Conservation (phyloP, 805 yeast species). For the Komagataella kurtzmanii region DNA sequence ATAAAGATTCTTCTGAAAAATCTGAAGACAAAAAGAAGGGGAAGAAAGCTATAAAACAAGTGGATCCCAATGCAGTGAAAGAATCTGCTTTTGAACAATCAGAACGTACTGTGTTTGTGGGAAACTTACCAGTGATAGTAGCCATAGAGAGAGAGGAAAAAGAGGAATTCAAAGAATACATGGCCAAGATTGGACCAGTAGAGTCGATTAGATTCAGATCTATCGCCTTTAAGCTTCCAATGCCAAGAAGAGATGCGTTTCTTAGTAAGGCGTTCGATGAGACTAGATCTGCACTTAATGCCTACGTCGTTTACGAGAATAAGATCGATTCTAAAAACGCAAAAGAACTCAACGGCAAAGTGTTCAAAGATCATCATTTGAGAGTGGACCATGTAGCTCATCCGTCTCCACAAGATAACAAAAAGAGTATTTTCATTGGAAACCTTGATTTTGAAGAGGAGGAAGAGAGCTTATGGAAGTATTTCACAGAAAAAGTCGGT, state of each 20-base stretch:
- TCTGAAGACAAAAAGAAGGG: conserved; percentile 7
- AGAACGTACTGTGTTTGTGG: conserved; percentile 75
- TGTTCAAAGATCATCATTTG: conserved; percentile 62
- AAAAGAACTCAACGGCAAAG: conserved; percentile 44
- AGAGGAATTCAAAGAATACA: conserved; percentile 37
- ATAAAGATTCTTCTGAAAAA: conserved; percentile 8
- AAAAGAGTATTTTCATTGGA: conserved; percentile 81
- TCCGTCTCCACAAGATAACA: conserved; percentile 77
- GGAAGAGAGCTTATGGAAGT: conserved; percentile 82
- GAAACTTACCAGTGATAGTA: conserved; percentile 67
- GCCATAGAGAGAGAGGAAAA: conserved; percentile 48
- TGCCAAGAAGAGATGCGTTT: conserved; percentile 89
- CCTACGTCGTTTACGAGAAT: conserved; percentile 69
- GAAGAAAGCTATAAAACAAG: conserved; percentile 9
- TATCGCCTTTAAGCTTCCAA: conserved; percentile 72
- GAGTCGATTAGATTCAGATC: conserved; percentile 85
- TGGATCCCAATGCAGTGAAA: conserved; percentile 31
- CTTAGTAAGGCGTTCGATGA: conserved; percentile 67
- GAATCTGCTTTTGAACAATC: conserved; percentile 72
- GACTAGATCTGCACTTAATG: conserved; percentile 70
- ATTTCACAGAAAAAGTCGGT: conserved; percentile 47
- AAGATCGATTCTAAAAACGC: conserved; percentile 34
- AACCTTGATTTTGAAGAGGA: conserved; percentile 85
- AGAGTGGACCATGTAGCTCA: conserved; percentile 91
- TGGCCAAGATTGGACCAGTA: conserved; percentile 27